phyloP scores from a whole-genome alignment of 441 rosid species.

The Flueggea neowawraea region DNA sequence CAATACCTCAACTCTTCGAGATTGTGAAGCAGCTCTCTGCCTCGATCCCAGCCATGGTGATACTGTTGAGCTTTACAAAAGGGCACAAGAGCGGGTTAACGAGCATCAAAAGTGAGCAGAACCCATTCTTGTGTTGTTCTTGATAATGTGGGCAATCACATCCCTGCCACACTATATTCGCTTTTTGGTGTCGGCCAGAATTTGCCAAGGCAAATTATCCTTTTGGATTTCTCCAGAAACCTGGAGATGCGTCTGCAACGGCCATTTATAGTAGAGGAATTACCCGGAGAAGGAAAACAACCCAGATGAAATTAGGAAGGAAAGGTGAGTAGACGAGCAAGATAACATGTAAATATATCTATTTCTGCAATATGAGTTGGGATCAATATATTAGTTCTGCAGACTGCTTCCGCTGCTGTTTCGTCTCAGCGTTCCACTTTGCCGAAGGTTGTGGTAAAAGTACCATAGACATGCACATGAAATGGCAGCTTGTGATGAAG shows the following conservation, averaged over 20 bases:
- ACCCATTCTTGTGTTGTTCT: conserved; percentile 3
- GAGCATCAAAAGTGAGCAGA: conserved; percentile 39
- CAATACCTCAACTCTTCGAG: conserved; percentile 48
- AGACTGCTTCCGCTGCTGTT: conserved; percentile 33
- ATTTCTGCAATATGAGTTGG: conserved; percentile 9
- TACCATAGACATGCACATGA: conserved; percentile 18
- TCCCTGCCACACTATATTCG: conserved; percentile 18
- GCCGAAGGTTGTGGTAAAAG: conserved; percentile 3
- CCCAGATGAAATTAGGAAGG: conserved; percentile 6
- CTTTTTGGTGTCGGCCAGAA: conserved; percentile 2
- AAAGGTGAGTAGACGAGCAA: conserved; percentile 19
- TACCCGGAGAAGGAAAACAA: not conserved
- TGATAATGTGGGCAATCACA: conserved; percentile 16
- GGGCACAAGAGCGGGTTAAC: conserved; percentile 39
- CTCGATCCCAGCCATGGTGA: conserved; percentile 68
- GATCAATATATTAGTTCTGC: conserved; percentile 15
- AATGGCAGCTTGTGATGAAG: conserved; percentile 17
- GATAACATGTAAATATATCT: conserved; percentile 48
- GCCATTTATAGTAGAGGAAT: conserved; percentile 10
- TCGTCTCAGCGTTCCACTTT: conserved; percentile 9
- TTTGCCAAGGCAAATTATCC: conserved; percentile 7
- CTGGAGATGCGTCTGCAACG: conserved; percentile 2
- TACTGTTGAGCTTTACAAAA: conserved; percentile 58
- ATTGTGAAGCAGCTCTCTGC: conserved; percentile 97
- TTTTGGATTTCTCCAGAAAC: conserved; percentile 30